A percentile compares a stretch with the other conserved stretches of the same genome.
These are phyloP conservation scores for Podosphaera leucotricha DNA, from an alignment of 2,329 filamentous ascomycete species.

Conservation along the genomic window DNA sequence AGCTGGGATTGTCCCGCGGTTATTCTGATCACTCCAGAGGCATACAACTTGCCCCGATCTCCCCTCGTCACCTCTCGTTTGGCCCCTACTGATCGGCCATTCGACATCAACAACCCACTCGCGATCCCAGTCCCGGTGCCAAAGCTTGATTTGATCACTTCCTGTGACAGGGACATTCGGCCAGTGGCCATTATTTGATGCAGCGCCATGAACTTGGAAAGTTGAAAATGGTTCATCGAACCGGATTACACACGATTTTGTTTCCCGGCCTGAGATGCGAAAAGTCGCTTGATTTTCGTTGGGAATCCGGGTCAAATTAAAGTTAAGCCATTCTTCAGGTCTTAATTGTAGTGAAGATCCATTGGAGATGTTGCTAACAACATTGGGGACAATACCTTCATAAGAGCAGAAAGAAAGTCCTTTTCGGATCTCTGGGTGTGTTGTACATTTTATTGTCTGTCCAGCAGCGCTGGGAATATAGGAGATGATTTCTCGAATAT, in stretches of 20 bases:
- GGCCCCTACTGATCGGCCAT: constrained; percentile 23
- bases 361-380: constrained; percentile 25
- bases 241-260: constrained; percentile 50
- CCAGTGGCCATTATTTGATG: constrained; percentile 34
- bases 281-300: constrained; percentile 32
- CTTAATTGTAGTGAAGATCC: constrained; percentile 19
- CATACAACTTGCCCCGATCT: constrained; percentile 49
- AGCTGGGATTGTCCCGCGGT: constrained; percentile 48
- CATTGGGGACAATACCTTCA: constrained; percentile 40
- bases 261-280: constrained; percentile 46
- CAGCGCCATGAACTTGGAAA: constrained; percentile 38
- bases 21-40: constrained; percentile 72
- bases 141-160: constrained; percentile 47
- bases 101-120: constrained; percentile 49
- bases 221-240: constrained; percentile 44
- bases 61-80: constrained; percentile 16
- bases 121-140: constrained; percentile 58
- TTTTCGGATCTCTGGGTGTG: constrained; percentile 18
- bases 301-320: constrained; percentile 29
- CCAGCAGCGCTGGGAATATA: constrained; percentile 48
- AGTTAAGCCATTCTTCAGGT: constrained; percentile 37
- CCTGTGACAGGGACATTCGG: constrained; percentile 37
- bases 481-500: constrained; percentile 39
- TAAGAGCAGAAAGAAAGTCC: constrained; percentile 47
- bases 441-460: constrained; percentile 29